These are phyloP conservation scores for Inonotus obliquus DNA, from an alignment of 1,284 basidiomycete genomes.

Conservation along the genomic window DNA sequence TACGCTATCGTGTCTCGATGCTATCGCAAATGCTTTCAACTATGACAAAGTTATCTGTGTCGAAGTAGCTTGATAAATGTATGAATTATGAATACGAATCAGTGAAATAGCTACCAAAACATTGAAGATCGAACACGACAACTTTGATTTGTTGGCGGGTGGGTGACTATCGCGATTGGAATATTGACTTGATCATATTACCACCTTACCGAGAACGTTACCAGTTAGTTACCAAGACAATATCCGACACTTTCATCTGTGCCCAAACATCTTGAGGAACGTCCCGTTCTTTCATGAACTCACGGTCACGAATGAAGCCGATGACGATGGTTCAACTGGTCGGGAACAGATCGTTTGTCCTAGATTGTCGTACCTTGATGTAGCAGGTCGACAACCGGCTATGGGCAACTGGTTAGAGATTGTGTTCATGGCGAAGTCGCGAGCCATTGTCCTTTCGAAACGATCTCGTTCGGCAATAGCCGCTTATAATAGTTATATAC, in stretches of 20 bases:
- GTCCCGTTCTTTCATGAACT: not conserved
- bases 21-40: no score
- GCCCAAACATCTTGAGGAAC: not conserved
- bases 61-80: no score
- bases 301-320: not conserved
- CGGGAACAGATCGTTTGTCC: not conserved
- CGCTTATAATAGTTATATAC: no score
- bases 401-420: not conserved
- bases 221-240: no score
- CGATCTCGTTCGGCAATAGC: no score
- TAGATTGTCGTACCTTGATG: not conserved
- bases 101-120: no score
- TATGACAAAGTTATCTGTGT: no score
- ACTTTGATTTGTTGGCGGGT: not conserved
- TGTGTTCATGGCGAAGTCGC: not conserved
- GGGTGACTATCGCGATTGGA: not conserved
- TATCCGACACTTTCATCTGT: no score
- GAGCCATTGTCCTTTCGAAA: not conserved
- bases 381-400: no score
- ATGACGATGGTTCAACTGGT: not conserved
- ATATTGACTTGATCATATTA: not conserved
- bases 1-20: no score
- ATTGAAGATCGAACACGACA: not conserved
- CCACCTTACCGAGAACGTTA: not conserved
- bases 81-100: no score